A percentile compares a stretch with the other conserved stretches of the same genome.
phyloP scores from a whole-genome alignment of 176 grass and related monocot species.

The Poa pratensis region DNA sequence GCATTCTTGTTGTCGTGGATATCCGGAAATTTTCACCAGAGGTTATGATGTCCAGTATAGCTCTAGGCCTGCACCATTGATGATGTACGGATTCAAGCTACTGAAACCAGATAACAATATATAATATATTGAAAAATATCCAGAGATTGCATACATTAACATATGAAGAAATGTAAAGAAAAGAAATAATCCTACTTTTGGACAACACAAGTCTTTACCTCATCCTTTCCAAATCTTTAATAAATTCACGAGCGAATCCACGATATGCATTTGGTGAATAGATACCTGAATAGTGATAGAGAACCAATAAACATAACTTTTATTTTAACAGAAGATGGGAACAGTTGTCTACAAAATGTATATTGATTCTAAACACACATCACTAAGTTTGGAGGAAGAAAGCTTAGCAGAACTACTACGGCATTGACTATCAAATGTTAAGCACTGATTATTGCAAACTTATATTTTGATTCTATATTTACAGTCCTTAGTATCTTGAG shows the following conservation, averaged over 20 bases:
- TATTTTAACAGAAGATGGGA: constrained; percentile 22
- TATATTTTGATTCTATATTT: background rate
- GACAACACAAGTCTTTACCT: constrained; percentile 46
- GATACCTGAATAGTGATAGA: constrained; percentile 54
- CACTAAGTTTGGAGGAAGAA: background rate
- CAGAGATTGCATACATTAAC: background rate
- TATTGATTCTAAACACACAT: background rate
- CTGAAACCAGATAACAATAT: background rate
- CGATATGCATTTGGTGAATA: constrained; percentile 98
- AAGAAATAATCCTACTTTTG: background rate
- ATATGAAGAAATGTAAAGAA: constrained; percentile 26
- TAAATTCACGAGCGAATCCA: constrained; percentile 96
- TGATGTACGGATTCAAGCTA: constrained; percentile 10
- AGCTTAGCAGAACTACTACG: background rate
- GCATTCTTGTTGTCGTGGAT: constrained; percentile 86
- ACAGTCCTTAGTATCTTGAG: background rate
- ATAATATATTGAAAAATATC: background rate
- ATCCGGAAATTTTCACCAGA: constrained; percentile 94
- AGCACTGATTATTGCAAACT: background rate
- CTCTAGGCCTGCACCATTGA: constrained; percentile 70
- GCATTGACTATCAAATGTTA: background rate
- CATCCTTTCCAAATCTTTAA: constrained; percentile 96
- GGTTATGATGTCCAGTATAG: constrained; percentile 90
- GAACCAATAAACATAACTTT: background rate
- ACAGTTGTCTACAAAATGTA: background rate